Evolutionary conservation across 108 stramenopile genomes (phyloP), one percentile per base, ranked within the genome.

Genomic region (Conticribra weissflogii): DNA sequence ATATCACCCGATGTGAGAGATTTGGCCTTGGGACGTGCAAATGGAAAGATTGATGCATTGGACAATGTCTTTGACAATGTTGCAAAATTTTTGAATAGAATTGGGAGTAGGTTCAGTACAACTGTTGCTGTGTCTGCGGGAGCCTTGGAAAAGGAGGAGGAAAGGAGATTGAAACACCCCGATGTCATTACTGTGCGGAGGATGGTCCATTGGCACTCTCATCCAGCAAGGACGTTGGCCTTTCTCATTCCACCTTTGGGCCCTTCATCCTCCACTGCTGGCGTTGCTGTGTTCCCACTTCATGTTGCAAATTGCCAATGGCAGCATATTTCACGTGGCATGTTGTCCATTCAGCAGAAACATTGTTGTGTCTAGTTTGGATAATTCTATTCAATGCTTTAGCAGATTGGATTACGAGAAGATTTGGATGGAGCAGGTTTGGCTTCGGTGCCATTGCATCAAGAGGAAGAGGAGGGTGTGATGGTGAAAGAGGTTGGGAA

Each of bases 141-240:
- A 22, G 70, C 19, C 46, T 47, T 7, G 45, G 25, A 3, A 5
- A 48, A 50, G 57, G 34, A 46, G 49, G 54, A 28, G 34, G 54
- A 54, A 54, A n/a, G n/a, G 27, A 49, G 58, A 22, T 66, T 71
- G 52, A 68, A 69, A 16, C 83, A 86, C 68, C 92, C 92, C 0
- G 51, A 70, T 27, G 63, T 59, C n/a, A 51, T 60, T 8, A 72
- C 86, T 30, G 66, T 88, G 9, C 66, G 63, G 27, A 61, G 85
- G 19, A 69, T 72, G 23, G 66, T 91, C 1, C 93, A 94, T 48
- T 94, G 93, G 93, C 93, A 94, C 56, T 72, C 93, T 1, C 90
- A 89, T 65, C 81, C 93, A 3, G 90, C 90, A 3, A 48, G 81
- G 15, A 70, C 82, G 0, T 52, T 93, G 54, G 48, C 77, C 1